A percentile compares a stretch with the other conserved stretches of the same genome.
Conservation (phyloP, 768 basidiomycete species). For the Antrodiella citrinella region DNA sequence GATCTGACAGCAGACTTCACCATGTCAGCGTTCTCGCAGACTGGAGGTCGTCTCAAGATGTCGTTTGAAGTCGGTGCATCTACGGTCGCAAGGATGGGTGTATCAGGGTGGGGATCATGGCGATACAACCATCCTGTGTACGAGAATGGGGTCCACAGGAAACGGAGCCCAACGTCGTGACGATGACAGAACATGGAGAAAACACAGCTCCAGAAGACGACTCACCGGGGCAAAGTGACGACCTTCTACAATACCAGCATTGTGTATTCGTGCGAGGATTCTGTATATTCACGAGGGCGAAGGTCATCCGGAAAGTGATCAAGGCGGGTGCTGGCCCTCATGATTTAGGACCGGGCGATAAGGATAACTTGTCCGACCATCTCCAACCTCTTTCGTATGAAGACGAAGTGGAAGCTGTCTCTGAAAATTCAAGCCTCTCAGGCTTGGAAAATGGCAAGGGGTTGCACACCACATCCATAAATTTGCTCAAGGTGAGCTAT, state of each 20-base stretch:
- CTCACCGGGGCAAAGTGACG: not conserved
- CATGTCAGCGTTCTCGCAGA: constrained; percentile 3
- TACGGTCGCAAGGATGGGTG: not conserved
- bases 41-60: not conserved
- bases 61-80: not conserved
- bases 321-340: not conserved
- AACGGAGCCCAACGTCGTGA: no score
- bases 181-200: no score
- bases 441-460: no score
- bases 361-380: no score
- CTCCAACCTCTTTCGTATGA: no score
- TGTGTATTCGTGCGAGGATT: not conserved
- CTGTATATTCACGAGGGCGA: not conserved
- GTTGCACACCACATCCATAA: no score
- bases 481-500: no score
- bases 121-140: not conserved
- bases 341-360: not conserved
- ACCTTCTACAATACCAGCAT: not conserved
- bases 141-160: not conserved
- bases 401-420: no score
- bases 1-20: constrained; percentile 4
- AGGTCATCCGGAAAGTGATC: no score
- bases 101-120: not conserved
- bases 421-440: no score
- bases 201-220: no score